phyloP scores from a whole-genome alignment of 495 filamentous ascomycete species.

The Neurospora hispaniola region DNA sequence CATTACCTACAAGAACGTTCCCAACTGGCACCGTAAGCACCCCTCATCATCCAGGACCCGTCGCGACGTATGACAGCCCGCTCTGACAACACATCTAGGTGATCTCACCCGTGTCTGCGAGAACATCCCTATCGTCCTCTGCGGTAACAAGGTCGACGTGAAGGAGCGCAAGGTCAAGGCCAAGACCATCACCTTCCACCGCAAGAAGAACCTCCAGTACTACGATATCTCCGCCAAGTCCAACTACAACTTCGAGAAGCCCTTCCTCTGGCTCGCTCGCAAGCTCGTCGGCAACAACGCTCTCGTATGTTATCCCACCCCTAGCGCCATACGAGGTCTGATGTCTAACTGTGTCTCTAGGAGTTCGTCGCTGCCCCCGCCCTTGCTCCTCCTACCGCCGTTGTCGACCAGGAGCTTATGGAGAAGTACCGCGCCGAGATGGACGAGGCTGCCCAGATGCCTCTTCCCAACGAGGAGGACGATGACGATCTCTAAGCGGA shows the following conservation, averaged over 20 bases:
- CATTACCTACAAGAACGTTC: conserved; percentile 99
- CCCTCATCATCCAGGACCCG: neutral
- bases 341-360: conserved; percentile 33
- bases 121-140: conserved; percentile 97
- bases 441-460: conserved; percentile 65
- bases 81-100: conserved; percentile 44
- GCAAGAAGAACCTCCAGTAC: conserved; percentile 99
- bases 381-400: conserved; percentile 83
- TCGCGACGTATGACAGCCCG: neutral
- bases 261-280: conserved; percentile 98
- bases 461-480: conserved; percentile 94
- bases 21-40: conserved; percentile 98
- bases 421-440: conserved; percentile 82
- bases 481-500: conserved; percentile 46
- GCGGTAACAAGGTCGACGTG: conserved; percentile 99
- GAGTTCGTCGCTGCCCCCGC: conserved; percentile 96
- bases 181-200: conserved; percentile 99
- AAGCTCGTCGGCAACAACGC: conserved; percentile 93
- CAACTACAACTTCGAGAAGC: conserved; percentile 99
- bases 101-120: conserved; percentile 99
- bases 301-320: conserved; percentile 50
- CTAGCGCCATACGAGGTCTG: neutral
- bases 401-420: conserved; percentile 74
- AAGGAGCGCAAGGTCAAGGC: conserved; percentile 99
- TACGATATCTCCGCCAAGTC: conserved; percentile 99